Conservation (phyloP, 768 basidiomycete genomes). For the Agaricus blazei region DNA sequence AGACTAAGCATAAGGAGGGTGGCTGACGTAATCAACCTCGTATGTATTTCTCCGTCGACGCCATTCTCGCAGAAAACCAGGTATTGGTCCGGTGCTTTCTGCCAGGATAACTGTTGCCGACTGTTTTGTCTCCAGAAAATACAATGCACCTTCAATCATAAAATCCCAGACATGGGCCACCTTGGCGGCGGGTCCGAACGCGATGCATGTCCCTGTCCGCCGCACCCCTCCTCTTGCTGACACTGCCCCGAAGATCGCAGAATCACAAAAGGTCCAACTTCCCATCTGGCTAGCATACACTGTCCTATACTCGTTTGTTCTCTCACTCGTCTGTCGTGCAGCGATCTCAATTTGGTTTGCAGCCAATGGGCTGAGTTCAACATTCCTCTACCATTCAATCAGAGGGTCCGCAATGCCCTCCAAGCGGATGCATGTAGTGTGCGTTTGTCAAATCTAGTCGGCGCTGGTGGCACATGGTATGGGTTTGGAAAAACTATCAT, state of each 20-base stretch:
- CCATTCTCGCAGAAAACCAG: constrained; percentile 91
- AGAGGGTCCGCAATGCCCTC: constrained; percentile 78
- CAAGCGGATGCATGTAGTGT: constrained; percentile 88
- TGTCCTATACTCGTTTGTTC: constrained; percentile 68
- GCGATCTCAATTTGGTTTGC: background rate
- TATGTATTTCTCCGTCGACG: constrained; percentile 90
- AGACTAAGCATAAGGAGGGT: constrained; percentile 7
- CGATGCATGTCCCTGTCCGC: constrained; percentile 49
- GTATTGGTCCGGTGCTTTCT: constrained; percentile 26
- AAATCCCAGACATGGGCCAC: constrained; percentile 83
- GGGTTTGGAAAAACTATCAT: constrained; percentile 84
- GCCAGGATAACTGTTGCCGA: background rate
- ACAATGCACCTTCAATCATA: constrained; percentile 87
- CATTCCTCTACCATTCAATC: constrained; percentile 72
- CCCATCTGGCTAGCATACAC: constrained; percentile 92
- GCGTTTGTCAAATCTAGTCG: constrained; percentile 75
- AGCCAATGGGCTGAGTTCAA: constrained; percentile 90
- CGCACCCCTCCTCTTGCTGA: background rate
- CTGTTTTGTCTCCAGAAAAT: constrained; percentile 56
- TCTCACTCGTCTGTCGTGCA: background rate
- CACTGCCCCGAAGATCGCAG: constrained; percentile 56
- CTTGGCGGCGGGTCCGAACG: constrained; percentile 81
- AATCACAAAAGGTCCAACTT: constrained; percentile 70
- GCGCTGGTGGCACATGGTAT: constrained; percentile 88
- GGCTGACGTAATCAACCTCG: constrained; percentile 40